These are phyloP conservation scores for Physaria fendleri DNA, from an alignment of 345 rosid species.

Conservation along the genomic window DNA sequence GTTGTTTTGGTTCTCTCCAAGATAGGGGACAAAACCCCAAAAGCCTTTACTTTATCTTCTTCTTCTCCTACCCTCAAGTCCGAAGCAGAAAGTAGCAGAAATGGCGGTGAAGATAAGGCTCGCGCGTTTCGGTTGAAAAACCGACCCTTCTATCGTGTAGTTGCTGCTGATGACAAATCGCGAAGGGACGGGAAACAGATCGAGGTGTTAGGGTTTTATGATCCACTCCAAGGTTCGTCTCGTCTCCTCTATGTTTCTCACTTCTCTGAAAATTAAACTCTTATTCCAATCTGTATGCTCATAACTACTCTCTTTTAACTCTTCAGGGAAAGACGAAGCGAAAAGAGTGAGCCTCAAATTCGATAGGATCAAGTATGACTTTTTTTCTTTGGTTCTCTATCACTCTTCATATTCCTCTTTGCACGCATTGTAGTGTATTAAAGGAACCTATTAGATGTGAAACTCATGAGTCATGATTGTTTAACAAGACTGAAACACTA, in stretches of 20 bases:
- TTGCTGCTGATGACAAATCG: conserved; percentile 78
- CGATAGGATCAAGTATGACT: conserved; percentile 75
- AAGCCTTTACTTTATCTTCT: too few relatives aligned
- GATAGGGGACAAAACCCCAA: too few relatives aligned
- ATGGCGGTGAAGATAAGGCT: conserved; percentile 75
- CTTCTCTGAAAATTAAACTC: background rate
- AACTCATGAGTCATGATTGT: background rate
- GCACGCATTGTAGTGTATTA: background rate
- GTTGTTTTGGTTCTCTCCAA: too few relatives aligned
- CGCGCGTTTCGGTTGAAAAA: conserved; percentile 71
- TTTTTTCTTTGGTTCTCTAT: background rate
- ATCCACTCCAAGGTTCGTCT: conserved; percentile 64
- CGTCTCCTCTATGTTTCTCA: background rate
- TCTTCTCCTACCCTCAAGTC: too few relatives aligned
- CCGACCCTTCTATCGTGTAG: conserved; percentile 66
- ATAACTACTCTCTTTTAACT: background rate
- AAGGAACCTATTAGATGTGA: background rate
- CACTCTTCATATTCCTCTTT: background rate
- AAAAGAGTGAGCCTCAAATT: conserved; percentile 80
- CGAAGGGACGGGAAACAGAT: conserved; percentile 86
- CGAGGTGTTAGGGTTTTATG: conserved; percentile 68
- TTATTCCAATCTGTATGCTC: background rate
- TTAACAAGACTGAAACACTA: background rate
- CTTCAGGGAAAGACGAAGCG: conserved; percentile 71
- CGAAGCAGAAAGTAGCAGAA: background rate